phyloP scores from a whole-genome alignment of 208 protist species.

The Leishmania tarentolae region DNA sequence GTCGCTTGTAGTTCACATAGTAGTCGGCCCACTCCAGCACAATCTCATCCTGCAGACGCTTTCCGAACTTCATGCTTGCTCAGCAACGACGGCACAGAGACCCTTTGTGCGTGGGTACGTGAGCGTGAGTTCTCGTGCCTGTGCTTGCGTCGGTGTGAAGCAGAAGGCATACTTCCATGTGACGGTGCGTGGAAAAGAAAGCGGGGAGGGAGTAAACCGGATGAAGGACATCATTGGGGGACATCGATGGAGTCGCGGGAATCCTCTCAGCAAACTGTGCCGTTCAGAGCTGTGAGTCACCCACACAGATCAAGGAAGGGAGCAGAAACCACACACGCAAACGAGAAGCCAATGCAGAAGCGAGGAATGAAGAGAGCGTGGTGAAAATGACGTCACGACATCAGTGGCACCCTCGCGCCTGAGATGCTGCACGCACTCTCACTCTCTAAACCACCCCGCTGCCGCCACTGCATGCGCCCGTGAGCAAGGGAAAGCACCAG shows the following conservation, averaged over 20 bases:
- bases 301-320: neutral
- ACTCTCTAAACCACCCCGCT: neutral
- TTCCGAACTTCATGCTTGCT: conserved; percentile 88
- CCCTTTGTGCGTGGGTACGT: neutral
- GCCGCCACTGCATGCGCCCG: neutral
- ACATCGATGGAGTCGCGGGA: no score
- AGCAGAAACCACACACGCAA: neutral
- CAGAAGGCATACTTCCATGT: neutral
- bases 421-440: neutral
- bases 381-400: neutral
- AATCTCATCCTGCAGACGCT: conserved; percentile 85
- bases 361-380: neutral
- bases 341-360: neutral
- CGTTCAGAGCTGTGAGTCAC: neutral
- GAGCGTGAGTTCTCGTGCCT: neutral
- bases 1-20: conserved; percentile 89
- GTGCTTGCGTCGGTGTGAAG: neutral
- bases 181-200: neutral
- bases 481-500: neutral
- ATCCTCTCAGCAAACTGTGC: neutral
- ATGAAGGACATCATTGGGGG: neutral
- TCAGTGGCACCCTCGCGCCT: neutral
- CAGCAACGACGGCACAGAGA: neutral
- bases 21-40: conserved; percentile 81
- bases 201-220: no score